A percentile compares a stretch with the other conserved stretches of the same genome.
These are phyloP conservation scores for Phytophthora multivora DNA, from an alignment of 352 stramenopile species.

Conservation along the genomic window DNA sequence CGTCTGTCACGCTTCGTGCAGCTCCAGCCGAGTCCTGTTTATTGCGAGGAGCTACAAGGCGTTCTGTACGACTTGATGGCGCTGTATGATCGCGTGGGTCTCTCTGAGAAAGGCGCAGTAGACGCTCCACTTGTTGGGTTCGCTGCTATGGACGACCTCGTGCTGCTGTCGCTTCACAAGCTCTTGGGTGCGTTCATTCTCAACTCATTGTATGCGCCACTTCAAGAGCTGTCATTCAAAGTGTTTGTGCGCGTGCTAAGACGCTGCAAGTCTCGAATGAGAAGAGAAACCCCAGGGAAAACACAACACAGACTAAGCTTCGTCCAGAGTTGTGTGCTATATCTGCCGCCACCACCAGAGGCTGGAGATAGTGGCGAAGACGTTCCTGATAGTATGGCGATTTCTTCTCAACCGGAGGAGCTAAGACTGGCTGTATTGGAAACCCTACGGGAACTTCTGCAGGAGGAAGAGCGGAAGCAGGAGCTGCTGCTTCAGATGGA, in stretches of 20 bases:
- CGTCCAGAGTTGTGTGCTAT: constrained; percentile 63
- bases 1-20: constrained; percentile 68
- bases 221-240: constrained; percentile 35
- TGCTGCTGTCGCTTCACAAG: constrained; percentile 68
- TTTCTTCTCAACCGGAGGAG: constrained; percentile 59
- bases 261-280: constrained; percentile 39
- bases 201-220: background rate
- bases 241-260: constrained; percentile 36
- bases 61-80: constrained; percentile 35
- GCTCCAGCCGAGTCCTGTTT: constrained; percentile 20
- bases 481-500: constrained; percentile 32
- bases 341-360: constrained; percentile 50
- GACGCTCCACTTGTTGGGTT: constrained; percentile 15
- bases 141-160: constrained; percentile 64
- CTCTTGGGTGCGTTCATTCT: constrained; percentile 47
- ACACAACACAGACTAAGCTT: constrained; percentile 40
- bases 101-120: background rate
- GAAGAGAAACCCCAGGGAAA: constrained; percentile 9
- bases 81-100: constrained; percentile 36
- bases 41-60: constrained; percentile 21
- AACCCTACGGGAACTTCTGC: constrained; percentile 47
- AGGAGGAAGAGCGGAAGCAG: constrained; percentile 9
- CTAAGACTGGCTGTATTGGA: constrained; percentile 54
- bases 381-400: constrained; percentile 10
- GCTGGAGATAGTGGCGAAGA: constrained; percentile 19